Evolutionary conservation across 1,284 basidiomycete genomes (phyloP), one percentile per base, ranked within the genome.

Genomic region (Cryptococcus sp.): DNA sequence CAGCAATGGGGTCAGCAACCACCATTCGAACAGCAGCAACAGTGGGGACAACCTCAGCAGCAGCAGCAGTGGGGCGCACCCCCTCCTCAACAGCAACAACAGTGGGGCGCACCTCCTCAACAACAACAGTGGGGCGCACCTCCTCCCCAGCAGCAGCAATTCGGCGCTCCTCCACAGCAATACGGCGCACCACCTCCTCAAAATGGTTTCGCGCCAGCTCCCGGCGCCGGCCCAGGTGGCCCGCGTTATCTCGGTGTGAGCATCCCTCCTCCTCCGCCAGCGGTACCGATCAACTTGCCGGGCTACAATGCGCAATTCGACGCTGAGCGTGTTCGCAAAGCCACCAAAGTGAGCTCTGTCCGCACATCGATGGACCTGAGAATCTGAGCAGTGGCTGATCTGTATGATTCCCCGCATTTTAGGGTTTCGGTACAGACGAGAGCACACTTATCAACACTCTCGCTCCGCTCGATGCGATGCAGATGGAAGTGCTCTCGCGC

Each of bases 351-450:
- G 56, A 45, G 8, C 19, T 26, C 41, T 20, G 26, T 5, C 20
- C 34, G 5, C 22, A 23, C 34, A 37, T 20, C 50, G n/a, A n/a
- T n/a, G 16, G 26, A 37, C 39, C 22, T 20, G 20, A 19, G 41
- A 25, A 23, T n/a, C n/a, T n/a, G 5, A 26, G 17, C 29, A 25
- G 29, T 19, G 19, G 46, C 51, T 45, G 51, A 62, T 50, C 15
- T 38, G 37, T n/a, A n/a, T n/a, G n/a, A n/a, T n/a, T n/a, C n/a
- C n/a, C n/a, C n/a, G n/a, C n/a, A 47, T 11, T 3, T 3, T 50
- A 77, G 72, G 77, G 77, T 46, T 77, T 79, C 57, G 76, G 76
- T 6, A 79, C 77, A 29, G 77, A 80, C 61, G 78, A 79, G 57
- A 60, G 58, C 25, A 65, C 70, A 1, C 47, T 80, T 23, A 78